Evolutionary conservation across 2,329 filamentous ascomycete species (phyloP).

Genomic region (Coniella vitis): DNA sequence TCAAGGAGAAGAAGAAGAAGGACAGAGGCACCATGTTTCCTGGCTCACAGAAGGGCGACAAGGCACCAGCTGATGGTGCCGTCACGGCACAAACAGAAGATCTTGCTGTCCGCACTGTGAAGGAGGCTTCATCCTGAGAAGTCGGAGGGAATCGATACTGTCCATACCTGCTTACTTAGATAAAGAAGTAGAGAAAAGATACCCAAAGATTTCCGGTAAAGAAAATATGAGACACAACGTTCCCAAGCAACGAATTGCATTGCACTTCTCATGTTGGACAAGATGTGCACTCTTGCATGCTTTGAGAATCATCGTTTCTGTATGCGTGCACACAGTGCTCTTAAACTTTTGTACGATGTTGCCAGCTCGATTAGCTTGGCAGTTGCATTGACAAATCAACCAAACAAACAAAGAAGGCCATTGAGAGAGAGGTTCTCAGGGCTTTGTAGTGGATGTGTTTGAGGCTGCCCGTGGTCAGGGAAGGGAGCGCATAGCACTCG

Average conservation of each 20-base stretch:
- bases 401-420: no score
- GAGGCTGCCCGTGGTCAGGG: not conserved
- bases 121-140: not conserved
- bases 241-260: no score
- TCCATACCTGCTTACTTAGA: not conserved
- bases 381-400: no score
- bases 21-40: constrained; percentile 65
- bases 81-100: constrained; percentile 16
- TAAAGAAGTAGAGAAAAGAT: not conserved
- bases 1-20: constrained; percentile 73
- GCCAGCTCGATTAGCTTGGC: no score
- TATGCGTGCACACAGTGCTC: no score
- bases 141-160: not conserved
- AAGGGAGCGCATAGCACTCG: not conserved
- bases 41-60: constrained; percentile 25
- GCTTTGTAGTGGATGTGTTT: not conserved
- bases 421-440: no score
- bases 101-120: constrained; percentile 9
- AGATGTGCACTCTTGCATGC: no score
- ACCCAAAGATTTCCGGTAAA: not conserved
- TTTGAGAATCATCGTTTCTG: no score
- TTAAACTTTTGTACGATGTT: no score
- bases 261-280: no score
- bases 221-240: no score
- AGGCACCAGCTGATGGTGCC: constrained; percentile 14